Evolutionary conservation across 345 rosid species (phyloP).

Genomic region (Firmiana major): DNA sequence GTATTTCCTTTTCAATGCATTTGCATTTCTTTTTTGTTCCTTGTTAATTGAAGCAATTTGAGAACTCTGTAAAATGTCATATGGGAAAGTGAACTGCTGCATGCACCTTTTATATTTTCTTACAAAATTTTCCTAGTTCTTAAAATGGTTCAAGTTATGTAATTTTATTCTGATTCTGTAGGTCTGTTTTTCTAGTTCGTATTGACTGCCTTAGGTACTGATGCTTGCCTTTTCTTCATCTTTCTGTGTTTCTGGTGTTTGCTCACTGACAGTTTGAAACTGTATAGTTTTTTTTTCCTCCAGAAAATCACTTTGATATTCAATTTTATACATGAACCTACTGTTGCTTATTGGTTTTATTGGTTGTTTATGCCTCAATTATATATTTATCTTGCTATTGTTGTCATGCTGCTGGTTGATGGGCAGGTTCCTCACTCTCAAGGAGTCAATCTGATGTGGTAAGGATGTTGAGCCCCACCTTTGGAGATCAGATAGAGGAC

Average conservation of each 20-base stretch:
- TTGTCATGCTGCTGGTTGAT: conserved; percentile 20
- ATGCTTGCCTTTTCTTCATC: neutral
- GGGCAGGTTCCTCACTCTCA: conserved; percentile 52
- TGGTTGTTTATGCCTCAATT: conserved; percentile 7
- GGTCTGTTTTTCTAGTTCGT: neutral
- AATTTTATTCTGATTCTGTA: neutral
- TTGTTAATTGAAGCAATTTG: neutral
- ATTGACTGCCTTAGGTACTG: neutral
- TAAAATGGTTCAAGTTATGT: neutral
- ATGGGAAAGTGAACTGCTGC: neutral
- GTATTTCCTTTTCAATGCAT: neutral
- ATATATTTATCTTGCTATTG: conserved; percentile 19
- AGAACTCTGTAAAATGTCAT: neutral
- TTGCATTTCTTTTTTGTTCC: neutral
- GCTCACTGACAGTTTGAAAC: neutral
- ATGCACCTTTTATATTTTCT: neutral
- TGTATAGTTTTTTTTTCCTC: neutral
- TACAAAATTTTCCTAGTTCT: neutral
- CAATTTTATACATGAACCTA: conserved; percentile 4
- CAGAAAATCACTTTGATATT: neutral
- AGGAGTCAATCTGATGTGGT: conserved; percentile 74
- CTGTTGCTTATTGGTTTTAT: conserved; percentile 1
- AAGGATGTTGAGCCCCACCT: conserved; percentile 40
- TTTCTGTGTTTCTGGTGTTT: conserved; percentile 5
- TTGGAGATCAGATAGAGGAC: conserved; percentile 55